These are phyloP conservation scores for Fusarium sp. DNA, from an alignment of 2,329 filamentous ascomycete species.

Conservation along the genomic window DNA sequence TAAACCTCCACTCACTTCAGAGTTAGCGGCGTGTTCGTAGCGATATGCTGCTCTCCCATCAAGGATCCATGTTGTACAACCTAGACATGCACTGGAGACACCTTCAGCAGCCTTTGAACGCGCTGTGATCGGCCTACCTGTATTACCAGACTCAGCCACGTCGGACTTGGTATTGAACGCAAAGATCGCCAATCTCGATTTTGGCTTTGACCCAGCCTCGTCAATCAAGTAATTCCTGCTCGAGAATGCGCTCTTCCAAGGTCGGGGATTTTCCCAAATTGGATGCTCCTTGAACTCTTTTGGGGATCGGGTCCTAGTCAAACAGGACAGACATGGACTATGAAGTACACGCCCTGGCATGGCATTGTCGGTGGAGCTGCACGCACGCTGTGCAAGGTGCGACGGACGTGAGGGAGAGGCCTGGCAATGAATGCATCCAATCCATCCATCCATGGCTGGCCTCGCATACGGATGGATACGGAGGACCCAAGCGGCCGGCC, in stretches of 20 bases:
- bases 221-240: slow-evolving; percentile 30
- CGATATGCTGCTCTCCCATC: slow-evolving; percentile 6
- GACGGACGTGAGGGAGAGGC: slow-evolving; percentile 20
- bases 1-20: slow-evolving; percentile 2
- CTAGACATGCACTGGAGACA: slow-evolving; percentile 20
- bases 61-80: slow-evolving; percentile 24
- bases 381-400: background rate
- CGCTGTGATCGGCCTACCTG: slow-evolving; percentile 33
- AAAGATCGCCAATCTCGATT: slow-evolving; percentile 45
- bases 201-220: slow-evolving; percentile 21
- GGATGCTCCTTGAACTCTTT: slow-evolving; percentile 21
- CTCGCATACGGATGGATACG: background rate
- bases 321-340: slow-evolving; percentile 9
- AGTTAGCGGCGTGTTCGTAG: slow-evolving; percentile 35
- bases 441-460: background rate
- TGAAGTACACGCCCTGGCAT: background rate
- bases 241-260: slow-evolving; percentile 1
- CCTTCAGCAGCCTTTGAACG: slow-evolving; percentile 19
- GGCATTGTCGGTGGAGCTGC: background rate
- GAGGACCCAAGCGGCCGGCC: background rate
- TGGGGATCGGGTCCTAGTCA: slow-evolving; percentile 12
- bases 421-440: background rate
- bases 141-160: slow-evolving; percentile 11
- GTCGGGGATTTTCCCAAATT: slow-evolving; percentile 35
- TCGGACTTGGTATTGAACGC: slow-evolving; percentile 26